Percentiles rank a stretch among this genome's conserved stretches.
These are phyloP conservation scores for Ustanciosporium gigantosporum DNA, from an alignment of 1,284 basidiomycete genomes.

Conservation along the genomic window DNA sequence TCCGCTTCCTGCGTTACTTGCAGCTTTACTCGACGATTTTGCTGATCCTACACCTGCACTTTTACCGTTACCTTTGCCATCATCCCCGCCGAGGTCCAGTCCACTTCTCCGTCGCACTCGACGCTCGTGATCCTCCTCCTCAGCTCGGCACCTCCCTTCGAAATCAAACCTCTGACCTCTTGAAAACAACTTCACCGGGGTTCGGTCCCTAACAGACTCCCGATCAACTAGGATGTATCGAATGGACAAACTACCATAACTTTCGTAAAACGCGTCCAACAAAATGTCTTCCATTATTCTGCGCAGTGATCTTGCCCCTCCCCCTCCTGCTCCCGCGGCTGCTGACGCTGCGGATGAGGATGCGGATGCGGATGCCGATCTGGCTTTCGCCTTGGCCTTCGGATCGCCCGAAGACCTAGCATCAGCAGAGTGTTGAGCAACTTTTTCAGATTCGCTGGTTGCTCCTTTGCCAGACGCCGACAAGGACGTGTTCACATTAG, in stretches of 20 bases:
- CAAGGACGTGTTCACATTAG: too few relatives aligned
- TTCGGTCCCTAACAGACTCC: not conserved
- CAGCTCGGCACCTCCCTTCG: slow-evolving; percentile 1
- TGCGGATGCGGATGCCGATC: slow-evolving; percentile 69
- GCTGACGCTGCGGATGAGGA: not conserved
- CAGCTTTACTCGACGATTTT: not conserved
- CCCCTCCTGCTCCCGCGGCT: not conserved
- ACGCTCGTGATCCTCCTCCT: slow-evolving; percentile 5
- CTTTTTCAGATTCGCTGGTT: not conserved
- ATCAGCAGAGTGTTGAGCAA: not conserved
- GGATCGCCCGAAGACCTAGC: slow-evolving; percentile 64
- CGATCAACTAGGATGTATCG: slow-evolving; percentile 23
- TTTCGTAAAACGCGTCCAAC: slow-evolving; percentile 42
- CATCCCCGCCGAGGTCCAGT: too few relatives aligned
- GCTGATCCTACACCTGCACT: too few relatives aligned
- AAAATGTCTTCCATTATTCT: slow-evolving; percentile 74
- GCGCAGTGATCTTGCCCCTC: slow-evolving; percentile 81
- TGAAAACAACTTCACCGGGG: slow-evolving; percentile 16
- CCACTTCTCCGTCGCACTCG: too few relatives aligned
- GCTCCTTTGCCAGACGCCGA: too few relatives aligned
- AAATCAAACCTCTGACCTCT: slow-evolving; percentile 26
- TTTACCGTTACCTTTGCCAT: too few relatives aligned
- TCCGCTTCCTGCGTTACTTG: not conserved
- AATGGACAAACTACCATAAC: slow-evolving; percentile 7
- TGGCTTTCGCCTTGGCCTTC: slow-evolving; percentile 72